Base-by-base conservation (phyloP, 306 rosid genomes). In the Ceratonia siliqua region DNA sequence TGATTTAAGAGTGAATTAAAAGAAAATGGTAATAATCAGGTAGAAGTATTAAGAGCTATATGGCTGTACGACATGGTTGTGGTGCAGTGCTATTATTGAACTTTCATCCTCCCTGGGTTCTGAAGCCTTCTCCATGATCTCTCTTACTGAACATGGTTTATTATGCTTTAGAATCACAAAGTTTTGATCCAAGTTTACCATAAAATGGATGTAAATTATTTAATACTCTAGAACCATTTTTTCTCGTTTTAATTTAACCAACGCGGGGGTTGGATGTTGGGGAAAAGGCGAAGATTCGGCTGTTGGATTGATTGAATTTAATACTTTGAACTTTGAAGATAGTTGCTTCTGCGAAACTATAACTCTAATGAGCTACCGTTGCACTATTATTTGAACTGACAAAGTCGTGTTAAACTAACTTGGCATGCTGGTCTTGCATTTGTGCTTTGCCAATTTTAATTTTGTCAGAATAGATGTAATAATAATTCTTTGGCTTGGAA, bases 1-100 rank as follows among this genome's bases (percentile, higher is more conserved):
- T 68, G 53, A 30, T 79, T 75, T 64, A 52, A 24, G 10, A 41
- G 53, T 39, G 59, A 32, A 59, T 70, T 66, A 21, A 68, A 27
- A 20, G 57, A 80, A 73, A 48, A 62, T 24, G 24, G 49, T 59
- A 48, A 69, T 58, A 69, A 48, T 49, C 50, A 15, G 65, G 55
- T 61, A 25, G 30, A 53, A 18, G 52, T 56, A 53, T 18, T 50
- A 50, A 50, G 20, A 41, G 57, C 38, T 55, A 17, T 56, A n/a
- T 42, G 2, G 64, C 49, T 13, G 59, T 43, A 38, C 59, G 21
- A 24, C 35, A 50, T 50, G 52, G 27, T 73, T 35, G 66, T 36
- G 65, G 38, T 65, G 73, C 71, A 48, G 30, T 63, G 43, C 27
- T 66, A 52, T 64, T 46, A 20, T 38, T 65, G 56, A 46, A 56